These are phyloP conservation scores for Boletus huronensis DNA, from an alignment of 768 basidiomycete genomes.

Conservation along the genomic window DNA sequence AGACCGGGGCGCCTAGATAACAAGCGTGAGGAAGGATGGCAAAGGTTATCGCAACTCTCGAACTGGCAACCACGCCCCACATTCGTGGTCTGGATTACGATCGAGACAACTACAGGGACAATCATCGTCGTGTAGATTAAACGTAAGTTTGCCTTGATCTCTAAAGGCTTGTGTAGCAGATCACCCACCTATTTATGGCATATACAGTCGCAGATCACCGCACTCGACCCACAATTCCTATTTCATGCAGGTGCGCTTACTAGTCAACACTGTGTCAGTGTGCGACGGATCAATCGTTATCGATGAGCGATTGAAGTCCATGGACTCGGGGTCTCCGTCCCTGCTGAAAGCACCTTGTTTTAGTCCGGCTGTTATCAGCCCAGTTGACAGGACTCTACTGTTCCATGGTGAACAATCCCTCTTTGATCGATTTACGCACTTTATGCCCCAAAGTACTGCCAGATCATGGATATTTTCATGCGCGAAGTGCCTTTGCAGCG, in stretches of 20 bases:
- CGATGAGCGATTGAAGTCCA: constrained; percentile 9
- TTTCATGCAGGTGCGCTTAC: background rate
- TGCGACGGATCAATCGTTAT: constrained; percentile 14
- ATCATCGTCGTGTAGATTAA: constrained; percentile 57
- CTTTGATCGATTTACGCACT: background rate
- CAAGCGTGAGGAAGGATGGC: constrained; percentile 19
- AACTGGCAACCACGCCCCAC: constrained; percentile 21
- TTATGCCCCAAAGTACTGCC: background rate
- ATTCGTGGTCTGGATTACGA: constrained; percentile 36
- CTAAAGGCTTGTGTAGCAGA: background rate
- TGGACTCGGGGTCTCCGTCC: background rate
- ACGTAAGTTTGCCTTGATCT: constrained; percentile 16
- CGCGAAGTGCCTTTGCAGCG: constrained; percentile 26
- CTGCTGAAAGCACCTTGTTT: background rate
- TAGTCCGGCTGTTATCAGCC: constrained; percentile 14
- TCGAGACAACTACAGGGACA: constrained; percentile 41
- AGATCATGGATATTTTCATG: constrained; percentile 37
- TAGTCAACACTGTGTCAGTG: too few species aligned
- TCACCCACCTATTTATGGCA: background rate
- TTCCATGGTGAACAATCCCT: constrained; percentile 19
- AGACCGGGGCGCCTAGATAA: constrained; percentile 25
- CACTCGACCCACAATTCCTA: constrained; percentile 5
- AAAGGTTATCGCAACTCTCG: constrained; percentile 13
- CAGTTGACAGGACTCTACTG: background rate
- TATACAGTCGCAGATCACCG: constrained; percentile 8